Evolutionary conservation across 2,329 filamentous ascomycete genomes (phyloP).

Genomic region (Trichoderma endophyticum): DNA sequence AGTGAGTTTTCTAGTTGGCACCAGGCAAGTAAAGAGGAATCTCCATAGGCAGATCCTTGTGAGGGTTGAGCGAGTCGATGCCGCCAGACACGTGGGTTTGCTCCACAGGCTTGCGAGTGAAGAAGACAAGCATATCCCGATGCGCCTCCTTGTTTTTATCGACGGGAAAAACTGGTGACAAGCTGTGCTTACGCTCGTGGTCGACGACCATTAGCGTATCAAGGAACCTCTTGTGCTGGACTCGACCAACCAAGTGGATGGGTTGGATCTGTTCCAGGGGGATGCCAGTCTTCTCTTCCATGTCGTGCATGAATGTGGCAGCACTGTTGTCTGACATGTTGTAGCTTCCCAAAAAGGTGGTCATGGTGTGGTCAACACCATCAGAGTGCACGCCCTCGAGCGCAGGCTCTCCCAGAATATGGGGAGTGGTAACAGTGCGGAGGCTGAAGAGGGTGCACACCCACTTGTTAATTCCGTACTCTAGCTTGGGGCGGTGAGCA

Average conservation of each 20-base stretch:
- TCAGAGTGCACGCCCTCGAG: conserved; percentile 34
- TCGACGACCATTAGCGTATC: conserved; percentile 30
- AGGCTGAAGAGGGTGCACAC: conserved; percentile 31
- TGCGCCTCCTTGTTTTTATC: conserved; percentile 26
- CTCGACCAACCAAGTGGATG: conserved; percentile 24
- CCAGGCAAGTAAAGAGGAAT: conserved; percentile 26
- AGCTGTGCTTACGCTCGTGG: conserved; percentile 30
- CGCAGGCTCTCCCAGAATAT: conserved; percentile 31
- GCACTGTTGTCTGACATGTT: conserved; percentile 31
- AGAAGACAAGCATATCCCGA: conserved; percentile 32
- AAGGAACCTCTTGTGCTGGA: conserved; percentile 28
- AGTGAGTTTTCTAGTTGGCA: neutral
- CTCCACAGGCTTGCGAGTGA: conserved; percentile 29
- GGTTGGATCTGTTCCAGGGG: conserved; percentile 24
- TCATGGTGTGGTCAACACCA: conserved; percentile 35
- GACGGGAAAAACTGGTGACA: conserved; percentile 26
- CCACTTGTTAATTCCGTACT: conserved; percentile 28
- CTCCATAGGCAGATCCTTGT: conserved; percentile 27
- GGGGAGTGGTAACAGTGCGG: conserved; percentile 29
- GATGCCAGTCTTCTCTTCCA: conserved; percentile 27
- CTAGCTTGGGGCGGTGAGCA: conserved; percentile 25
- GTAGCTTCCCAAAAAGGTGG: conserved; percentile 27
- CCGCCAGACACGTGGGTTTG: conserved; percentile 25
- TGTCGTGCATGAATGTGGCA: conserved; percentile 31
- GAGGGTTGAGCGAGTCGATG: conserved; percentile 27